These are phyloP conservation scores for Blastocystis sp. DNA, from an alignment of 352 stramenopile species.

Conservation along the genomic window DNA sequence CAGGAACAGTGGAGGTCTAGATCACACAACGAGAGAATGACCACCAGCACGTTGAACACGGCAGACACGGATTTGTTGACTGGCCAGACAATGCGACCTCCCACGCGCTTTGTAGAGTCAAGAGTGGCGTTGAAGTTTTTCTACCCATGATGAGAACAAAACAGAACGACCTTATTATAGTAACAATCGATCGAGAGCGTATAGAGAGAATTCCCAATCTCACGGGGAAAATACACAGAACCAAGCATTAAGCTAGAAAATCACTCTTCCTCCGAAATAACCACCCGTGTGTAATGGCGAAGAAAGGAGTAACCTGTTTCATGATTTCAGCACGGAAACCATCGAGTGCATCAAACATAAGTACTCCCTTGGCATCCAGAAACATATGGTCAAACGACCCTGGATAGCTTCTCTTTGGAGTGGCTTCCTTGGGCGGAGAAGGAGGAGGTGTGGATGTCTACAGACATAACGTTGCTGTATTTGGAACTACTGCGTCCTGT, in stretches of 20 bases:
- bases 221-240: constrained; percentile 32
- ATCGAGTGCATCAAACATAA: constrained; percentile 21
- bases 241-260: constrained; percentile 26
- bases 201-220: constrained; percentile 53
- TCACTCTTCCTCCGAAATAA: not conserved
- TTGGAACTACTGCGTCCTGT: not conserved
- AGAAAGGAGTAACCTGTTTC: constrained; percentile 39
- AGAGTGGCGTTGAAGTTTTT: constrained; percentile 45
- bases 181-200: constrained; percentile 38
- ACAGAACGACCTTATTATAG: not conserved
- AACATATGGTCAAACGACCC: constrained; percentile 33
- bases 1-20: not conserved
- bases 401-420: not conserved
- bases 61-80: not conserved
- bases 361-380: not conserved
- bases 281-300: constrained; percentile 22
- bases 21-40: not conserved
- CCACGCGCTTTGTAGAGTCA: not conserved
- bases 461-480: not conserved
- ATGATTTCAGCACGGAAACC: constrained; percentile 37
- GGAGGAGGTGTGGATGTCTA: not conserved
- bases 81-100: not conserved
- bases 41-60: not conserved
- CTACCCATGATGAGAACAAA: not conserved
- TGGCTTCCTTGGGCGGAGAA: not conserved